These are phyloP conservation scores for Dacryopinax spathularia DNA, from an alignment of 768 basidiomycete species.

Conservation along the genomic window DNA sequence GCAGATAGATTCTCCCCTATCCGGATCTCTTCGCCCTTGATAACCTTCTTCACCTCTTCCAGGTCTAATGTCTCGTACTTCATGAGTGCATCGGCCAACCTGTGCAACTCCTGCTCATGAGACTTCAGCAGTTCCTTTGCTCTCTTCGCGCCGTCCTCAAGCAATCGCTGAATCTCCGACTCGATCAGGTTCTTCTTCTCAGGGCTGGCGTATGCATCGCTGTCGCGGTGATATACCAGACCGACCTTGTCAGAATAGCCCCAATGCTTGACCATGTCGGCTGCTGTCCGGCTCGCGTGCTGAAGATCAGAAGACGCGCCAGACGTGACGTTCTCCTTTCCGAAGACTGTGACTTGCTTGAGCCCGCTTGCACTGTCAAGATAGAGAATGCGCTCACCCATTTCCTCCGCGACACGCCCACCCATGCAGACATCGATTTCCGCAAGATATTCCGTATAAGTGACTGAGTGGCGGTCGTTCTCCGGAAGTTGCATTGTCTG, in stretches of 20 bases:
- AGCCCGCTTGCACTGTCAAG: conserved; percentile 6
- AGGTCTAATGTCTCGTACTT: conserved; percentile 87
- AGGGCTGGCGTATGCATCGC: conserved; percentile 55
- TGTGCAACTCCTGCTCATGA: conserved; percentile 61
- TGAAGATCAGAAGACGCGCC: conserved; percentile 83
- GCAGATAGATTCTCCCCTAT: conserved; percentile 39
- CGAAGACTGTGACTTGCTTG: conserved; percentile 47
- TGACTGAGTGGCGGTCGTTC: conserved; percentile 58
- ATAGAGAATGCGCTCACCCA: conserved; percentile 37
- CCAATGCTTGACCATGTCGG: conserved; percentile 78
- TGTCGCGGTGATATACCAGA: conserved; percentile 66
- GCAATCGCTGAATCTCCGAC: conserved; percentile 56
- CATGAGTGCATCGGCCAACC: conserved; percentile 75
- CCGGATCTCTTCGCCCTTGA: conserved; percentile 69
- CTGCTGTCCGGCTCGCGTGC: conserved; percentile 64
- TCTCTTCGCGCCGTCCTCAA: conserved; percentile 56
- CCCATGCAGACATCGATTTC: conserved; percentile 86
- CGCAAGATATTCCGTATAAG: conserved; percentile 59
- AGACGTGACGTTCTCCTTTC: conserved; percentile 73
- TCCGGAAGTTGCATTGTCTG: conserved; percentile 66
- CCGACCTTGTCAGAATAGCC: conserved; percentile 69
- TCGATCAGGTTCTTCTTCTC: conserved; percentile 75
- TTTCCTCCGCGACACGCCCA: conserved; percentile 86
- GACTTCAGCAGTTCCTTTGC: conserved; percentile 48
- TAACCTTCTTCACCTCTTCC: conserved; percentile 73